Conservation (phyloP, 257 asterid species). For the Solanum sitiens region DNA sequence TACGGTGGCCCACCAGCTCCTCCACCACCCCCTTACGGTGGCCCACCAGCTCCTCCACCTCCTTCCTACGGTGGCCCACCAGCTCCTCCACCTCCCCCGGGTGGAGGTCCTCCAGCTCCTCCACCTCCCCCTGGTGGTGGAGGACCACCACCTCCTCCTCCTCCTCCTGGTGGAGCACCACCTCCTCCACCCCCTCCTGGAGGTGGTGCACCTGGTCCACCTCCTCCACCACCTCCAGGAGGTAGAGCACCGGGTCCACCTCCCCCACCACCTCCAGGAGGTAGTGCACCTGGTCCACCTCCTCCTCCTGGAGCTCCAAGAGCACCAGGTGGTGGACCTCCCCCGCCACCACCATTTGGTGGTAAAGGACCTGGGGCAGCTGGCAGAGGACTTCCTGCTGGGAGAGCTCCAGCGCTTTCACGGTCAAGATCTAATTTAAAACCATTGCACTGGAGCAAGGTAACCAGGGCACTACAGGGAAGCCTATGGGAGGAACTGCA, state of each 20-base stretch:
- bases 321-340: slow-evolving; percentile 35
- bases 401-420: slow-evolving; percentile 20
- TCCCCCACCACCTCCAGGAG: slow-evolving; percentile 27
- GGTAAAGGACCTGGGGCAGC: slow-evolving; percentile 51
- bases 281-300: slow-evolving; percentile 25
- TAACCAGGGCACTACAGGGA: slow-evolving; percentile 91
- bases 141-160: slow-evolving; percentile 15
- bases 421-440: slow-evolving; percentile 71
- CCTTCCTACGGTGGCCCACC: not conserved
- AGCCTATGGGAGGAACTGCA: slow-evolving; percentile 99
- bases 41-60: not conserved
- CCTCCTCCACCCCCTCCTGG: slow-evolving; percentile 20
- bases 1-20: not conserved
- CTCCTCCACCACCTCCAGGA: slow-evolving; percentile 7
- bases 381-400: slow-evolving; percentile 35
- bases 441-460: slow-evolving; percentile 99
- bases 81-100: not conserved
- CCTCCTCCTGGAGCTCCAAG: slow-evolving; percentile 36
- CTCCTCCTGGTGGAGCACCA: slow-evolving; percentile 13
- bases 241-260: slow-evolving; percentile 14
- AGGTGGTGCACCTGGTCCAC: not conserved
- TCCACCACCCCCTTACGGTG: not conserved
- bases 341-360: slow-evolving; percentile 43
- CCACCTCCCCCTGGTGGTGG: slow-evolving; percentile 3
- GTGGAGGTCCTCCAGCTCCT: not conserved